Base-by-base conservation (phyloP, 2,329 filamentous ascomycete species). In the Colletotrichum salicis region DNA sequence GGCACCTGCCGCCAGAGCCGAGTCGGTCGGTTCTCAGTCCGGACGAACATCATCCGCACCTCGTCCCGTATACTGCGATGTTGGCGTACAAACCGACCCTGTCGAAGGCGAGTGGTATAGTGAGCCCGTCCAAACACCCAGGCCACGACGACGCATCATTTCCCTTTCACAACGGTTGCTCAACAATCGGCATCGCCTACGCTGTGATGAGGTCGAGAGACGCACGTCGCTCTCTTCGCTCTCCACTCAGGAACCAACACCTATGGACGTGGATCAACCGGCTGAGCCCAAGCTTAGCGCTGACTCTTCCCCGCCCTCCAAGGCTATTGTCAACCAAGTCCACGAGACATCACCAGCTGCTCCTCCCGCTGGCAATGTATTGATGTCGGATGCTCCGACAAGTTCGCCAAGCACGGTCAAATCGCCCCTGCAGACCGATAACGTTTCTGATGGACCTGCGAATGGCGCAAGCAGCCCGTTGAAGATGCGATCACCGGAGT, bases 71-170 rank as follows among this genome's bases (percentile, higher is more conserved):
- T 90, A 90, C 74, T 80, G 84, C 62, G 86, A 90, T 75, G 85
- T 81, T 11, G 79, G 81, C 5, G 84, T 88, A 2, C 89, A 91
- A 75, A 90, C 89, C 0, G 88, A 90, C 35, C 83, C 85, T 0
- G 86, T 87, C 1, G 82, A 85, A 37, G 86, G 86, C 15, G 85
- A 86, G 70, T 89, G 87, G 86, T 89, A 86, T 71, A 86, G 84
- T 72, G 80, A 81, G 35, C 74, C 78, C 1, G 76, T 70, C 5
- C 78, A 79, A 58, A 77, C 81, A 0, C 78, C 81, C 0, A 83
- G 82, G 51, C 81, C 82, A 1, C 87, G 81, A 73, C 86, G 85
- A 62, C 83, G 85, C 37, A 82, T 90, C 13, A 84, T 89, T 4
- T 87, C 87, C 0, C 79, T 90, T 2, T 86, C 88, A 1, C 85